Conservation (phyloP, 2,329 filamentous ascomycete genomes). For the Trichothecium roseum region DNA sequence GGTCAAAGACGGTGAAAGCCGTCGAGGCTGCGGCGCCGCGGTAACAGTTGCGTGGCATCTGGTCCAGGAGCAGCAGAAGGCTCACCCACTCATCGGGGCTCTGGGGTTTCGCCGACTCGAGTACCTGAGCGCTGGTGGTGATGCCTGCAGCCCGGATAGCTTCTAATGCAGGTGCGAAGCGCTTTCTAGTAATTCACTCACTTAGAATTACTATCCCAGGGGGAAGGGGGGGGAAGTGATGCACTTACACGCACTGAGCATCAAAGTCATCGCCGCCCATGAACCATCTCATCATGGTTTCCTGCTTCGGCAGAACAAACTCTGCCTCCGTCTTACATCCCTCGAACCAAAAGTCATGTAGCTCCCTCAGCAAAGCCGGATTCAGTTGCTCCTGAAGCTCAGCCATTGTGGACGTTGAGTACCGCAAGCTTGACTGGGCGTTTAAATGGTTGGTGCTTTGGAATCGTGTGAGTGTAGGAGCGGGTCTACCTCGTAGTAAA, state of each 20-base stretch:
- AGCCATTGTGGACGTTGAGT: slow-evolving; percentile 6
- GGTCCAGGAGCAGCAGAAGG: slow-evolving; percentile 49
- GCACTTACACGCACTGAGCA: slow-evolving; percentile 21
- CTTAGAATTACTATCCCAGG: too few species aligned
- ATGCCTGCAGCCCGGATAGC: slow-evolving; percentile 16
- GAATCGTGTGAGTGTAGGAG: not conserved
- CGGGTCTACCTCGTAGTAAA: too few species aligned
- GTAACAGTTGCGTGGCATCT: slow-evolving; percentile 52
- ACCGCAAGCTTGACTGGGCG: not conserved
- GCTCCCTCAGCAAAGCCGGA: slow-evolving; percentile 15
- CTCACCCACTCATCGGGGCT: slow-evolving; percentile 30
- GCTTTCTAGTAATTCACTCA: slow-evolving; percentile 14
- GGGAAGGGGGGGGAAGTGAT: not conserved
- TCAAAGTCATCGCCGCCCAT: slow-evolving; percentile 22
- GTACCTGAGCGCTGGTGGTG: slow-evolving; percentile 17
- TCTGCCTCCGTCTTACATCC: slow-evolving; percentile 16
- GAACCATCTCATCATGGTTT: slow-evolving; percentile 23
- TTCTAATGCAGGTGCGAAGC: slow-evolving; percentile 21
- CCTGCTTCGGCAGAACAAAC: slow-evolving; percentile 13
- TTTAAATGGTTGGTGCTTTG: not conserved
- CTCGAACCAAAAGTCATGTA: slow-evolving; percentile 28
- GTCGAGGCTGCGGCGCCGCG: slow-evolving; percentile 33
- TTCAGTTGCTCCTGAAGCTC: slow-evolving; percentile 12
- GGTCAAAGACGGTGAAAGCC: slow-evolving; percentile 46
- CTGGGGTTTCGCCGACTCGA: slow-evolving; percentile 14